Conservation (phyloP, 805 yeast species). For the Wickerhamiella vanderwaltii region DNA sequence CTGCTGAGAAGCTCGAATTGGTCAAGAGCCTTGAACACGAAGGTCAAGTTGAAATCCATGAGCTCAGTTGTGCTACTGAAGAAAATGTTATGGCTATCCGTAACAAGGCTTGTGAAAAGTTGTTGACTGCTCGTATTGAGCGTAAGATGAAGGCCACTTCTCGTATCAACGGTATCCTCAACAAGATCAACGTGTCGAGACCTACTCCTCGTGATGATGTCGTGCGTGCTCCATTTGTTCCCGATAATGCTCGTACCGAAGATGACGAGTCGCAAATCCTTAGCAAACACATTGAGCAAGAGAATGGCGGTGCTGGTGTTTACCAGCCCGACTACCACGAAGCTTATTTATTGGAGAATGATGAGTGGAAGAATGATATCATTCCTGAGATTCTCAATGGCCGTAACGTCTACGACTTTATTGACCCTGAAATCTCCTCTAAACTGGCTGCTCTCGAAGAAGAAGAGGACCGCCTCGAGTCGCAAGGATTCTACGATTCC, state of each 20-base stretch:
- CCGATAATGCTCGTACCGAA: conserved; percentile 66
- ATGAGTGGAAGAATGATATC: conserved; percentile 92
- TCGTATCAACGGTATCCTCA: conserved; percentile 75
- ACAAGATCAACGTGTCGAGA: conserved; percentile 87
- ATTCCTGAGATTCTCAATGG: conserved; percentile 97
- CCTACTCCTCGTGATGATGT: conserved; percentile 84
- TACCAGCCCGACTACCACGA: conserved; percentile 88
- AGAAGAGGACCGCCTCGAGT: conserved; percentile 88
- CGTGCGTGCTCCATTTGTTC: conserved; percentile 62
- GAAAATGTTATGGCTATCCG: conserved; percentile 93
- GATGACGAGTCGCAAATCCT: conserved; percentile 51
- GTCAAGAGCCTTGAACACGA: conserved; percentile 43
- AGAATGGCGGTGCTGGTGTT: conserved; percentile 98
- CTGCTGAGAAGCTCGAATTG: conserved; percentile 57
- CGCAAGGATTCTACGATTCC: conserved; percentile 90
- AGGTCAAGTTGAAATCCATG: conserved; percentile 84
- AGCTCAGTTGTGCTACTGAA: conserved; percentile 85
- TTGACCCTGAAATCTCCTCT: conserved; percentile 89
- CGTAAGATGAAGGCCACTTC: conserved; percentile 90
- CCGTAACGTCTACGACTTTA: conserved; percentile 90
- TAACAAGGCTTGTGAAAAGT: conserved; percentile 93
- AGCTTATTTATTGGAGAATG: conserved; percentile 82
- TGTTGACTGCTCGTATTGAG: conserved; percentile 89
- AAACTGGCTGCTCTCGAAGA: conserved; percentile 92
- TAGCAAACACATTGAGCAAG: conserved; percentile 82